These are phyloP conservation scores for Phyllosticta citrichinensis DNA, from an alignment of 2,329 filamentous ascomycete genomes.

Conservation along the genomic window DNA sequence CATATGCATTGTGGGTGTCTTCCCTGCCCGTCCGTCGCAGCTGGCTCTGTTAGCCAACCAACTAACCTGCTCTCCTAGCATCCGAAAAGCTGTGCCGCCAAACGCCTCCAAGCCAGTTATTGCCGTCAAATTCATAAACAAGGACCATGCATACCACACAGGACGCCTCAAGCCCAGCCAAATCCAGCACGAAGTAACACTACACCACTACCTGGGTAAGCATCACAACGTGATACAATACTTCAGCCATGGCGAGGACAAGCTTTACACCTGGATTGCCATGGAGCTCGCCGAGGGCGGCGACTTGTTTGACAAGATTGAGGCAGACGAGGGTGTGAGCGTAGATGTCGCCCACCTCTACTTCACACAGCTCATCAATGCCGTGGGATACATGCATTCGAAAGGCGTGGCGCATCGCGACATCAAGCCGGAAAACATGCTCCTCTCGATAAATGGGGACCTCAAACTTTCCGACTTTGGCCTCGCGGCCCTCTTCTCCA, in stretches of 20 bases:
- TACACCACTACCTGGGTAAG: slow-evolving; percentile 79
- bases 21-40: background rate
- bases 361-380: slow-evolving; percentile 82
- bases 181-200: slow-evolving; percentile 79
- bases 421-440: slow-evolving; percentile 77
- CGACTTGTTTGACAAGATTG: slow-evolving; percentile 98
- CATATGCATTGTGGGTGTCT: slow-evolving; percentile 81
- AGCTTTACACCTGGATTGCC: slow-evolving; percentile 88
- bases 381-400: slow-evolving; percentile 89
- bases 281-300: slow-evolving; percentile 96
- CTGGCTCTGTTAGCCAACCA: background rate
- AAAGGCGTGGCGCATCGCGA: slow-evolving; percentile 86
- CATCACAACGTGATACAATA: slow-evolving; percentile 93
- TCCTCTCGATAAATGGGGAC: slow-evolving; percentile 73
- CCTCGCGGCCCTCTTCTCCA: slow-evolving; percentile 85
- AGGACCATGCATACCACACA: slow-evolving; percentile 82
- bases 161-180: slow-evolving; percentile 84
- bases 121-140: slow-evolving; percentile 98
- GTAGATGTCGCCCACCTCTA: slow-evolving; percentile 95
- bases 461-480: slow-evolving; percentile 96
- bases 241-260: slow-evolving; percentile 78
- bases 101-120: slow-evolving; percentile 65
- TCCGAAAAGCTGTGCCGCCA: slow-evolving; percentile 82
- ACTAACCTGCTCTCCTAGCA: slow-evolving; percentile 41
- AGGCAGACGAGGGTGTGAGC: slow-evolving; percentile 89